Base-by-base conservation (phyloP, 768 basidiomycete genomes). In the Chiua virens region DNA sequence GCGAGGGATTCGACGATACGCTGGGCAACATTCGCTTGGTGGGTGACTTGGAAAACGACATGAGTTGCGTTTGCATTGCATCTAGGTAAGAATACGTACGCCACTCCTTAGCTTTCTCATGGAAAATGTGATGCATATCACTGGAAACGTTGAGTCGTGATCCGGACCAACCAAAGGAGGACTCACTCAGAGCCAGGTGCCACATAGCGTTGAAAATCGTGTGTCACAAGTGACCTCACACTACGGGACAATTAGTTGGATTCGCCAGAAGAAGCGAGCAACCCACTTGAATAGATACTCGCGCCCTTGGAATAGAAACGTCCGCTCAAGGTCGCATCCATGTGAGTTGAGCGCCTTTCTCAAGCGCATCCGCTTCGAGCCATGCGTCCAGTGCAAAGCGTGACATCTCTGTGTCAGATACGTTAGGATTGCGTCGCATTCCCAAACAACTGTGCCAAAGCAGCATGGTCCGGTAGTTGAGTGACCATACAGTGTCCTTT, bases 201-300 rank as follows among this genome's bases (percentile, higher is more conserved):
- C 37, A 84, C 76, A 61, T 75, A 86, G 44, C 79, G 75, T 60
- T 76, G 81, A 60, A 86, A 87, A 55, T 87, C 87, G 55, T 85
- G 78, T 7, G 83, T 81, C 42, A 91, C 81, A 55, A 76, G 81
- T 80, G 84, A 83, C 27, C 87, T 78, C 32, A 79, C 82, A 59
- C 88, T 90, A 49, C 20, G 21, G 39, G 13, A 41, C 10, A 14
- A 36, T 61, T 21, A 52, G 42, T 45, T 36, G 10, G 21, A 47
- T 42, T 39, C 41, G n/a, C 42, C 38, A 37, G 28, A 46, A 46
- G 35, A 25, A 34, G 39, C 21, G 23, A 21, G 14, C 13, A 22
- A 70, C 86, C 66, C 64, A 88, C 88, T 88, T 88, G 75, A 88
- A 89, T 23, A 90, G 72, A 58, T 80, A 86, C 57, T 89, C 89